These are phyloP conservation scores for Astragalus glycyphyllos DNA, from an alignment of 306 rosid species.

Conservation along the genomic window DNA sequence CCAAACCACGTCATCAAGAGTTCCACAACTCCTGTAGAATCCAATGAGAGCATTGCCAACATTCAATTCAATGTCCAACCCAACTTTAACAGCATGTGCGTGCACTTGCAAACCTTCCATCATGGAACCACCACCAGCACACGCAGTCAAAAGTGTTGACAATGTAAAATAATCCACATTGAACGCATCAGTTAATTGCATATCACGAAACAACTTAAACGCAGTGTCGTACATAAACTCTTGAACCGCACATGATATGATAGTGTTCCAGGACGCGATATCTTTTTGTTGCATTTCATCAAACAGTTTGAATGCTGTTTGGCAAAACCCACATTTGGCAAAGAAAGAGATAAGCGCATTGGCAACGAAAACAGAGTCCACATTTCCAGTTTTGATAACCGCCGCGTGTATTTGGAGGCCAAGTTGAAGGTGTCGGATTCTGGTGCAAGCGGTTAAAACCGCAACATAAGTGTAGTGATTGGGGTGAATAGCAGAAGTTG, in stretches of 20 bases:
- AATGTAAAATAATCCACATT: constrained; percentile 63
- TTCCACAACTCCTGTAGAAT: constrained; percentile 62
- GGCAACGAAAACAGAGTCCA: constrained; percentile 61
- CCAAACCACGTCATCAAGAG: constrained; percentile 49
- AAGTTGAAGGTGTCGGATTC: constrained; percentile 47
- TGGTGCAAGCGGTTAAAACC: constrained; percentile 69
- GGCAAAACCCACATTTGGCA: constrained; percentile 54
- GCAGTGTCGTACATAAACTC: constrained; percentile 52
- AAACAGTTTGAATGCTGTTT: constrained; percentile 56
- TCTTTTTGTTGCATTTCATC: constrained; percentile 62
- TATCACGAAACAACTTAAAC: constrained; percentile 57
- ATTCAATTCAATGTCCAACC: constrained; percentile 65
- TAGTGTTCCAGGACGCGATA: constrained; percentile 75
- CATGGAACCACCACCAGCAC: constrained; percentile 44
- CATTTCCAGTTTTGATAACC: constrained; percentile 56
- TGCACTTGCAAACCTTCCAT: constrained; percentile 68
- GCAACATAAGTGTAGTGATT: constrained; percentile 79
- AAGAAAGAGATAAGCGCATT: constrained; percentile 76
- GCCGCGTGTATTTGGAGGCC: constrained; percentile 74
- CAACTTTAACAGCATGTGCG: constrained; percentile 68
- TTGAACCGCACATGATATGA: constrained; percentile 56
- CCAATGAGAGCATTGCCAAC: constrained; percentile 78
- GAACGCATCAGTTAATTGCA: constrained; percentile 50
- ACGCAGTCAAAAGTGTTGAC: constrained; percentile 72
- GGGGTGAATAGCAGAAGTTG: constrained; percentile 56